phyloP scores from a whole-genome alignment of 805 yeast species.

The Monosporozyma servazzii region DNA sequence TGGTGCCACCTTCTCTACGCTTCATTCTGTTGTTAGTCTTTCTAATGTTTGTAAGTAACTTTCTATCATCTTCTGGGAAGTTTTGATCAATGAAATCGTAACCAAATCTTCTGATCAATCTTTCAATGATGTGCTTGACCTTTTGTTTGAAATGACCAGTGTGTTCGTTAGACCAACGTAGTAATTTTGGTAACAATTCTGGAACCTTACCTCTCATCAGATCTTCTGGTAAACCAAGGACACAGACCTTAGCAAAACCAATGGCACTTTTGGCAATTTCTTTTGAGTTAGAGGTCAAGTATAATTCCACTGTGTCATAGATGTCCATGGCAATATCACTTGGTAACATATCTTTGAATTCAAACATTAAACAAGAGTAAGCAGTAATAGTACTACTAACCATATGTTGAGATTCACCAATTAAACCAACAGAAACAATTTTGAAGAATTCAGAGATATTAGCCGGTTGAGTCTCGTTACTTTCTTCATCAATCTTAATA shows the following conservation, averaged over 20 bases:
- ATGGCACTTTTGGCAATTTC: constrained; percentile 92
- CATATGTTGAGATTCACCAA: constrained; percentile 91
- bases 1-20: constrained; percentile 37
- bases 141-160: constrained; percentile 90
- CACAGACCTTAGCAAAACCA: constrained; percentile 88
- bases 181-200: constrained; percentile 57
- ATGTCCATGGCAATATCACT: constrained; percentile 59
- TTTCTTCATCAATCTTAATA: constrained; percentile 42
- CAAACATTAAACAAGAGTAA: constrained; percentile 75
- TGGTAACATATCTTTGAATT: constrained; percentile 62
- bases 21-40: constrained; percentile 79
- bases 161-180: constrained; percentile 94
- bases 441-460: constrained; percentile 76
- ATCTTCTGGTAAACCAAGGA: constrained; percentile 73
- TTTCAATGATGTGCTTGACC: constrained; percentile 86
- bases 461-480: constrained; percentile 33
- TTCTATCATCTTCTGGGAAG: constrained; percentile 86
- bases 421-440: constrained; percentile 92
- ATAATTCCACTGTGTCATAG: constrained; percentile 77
- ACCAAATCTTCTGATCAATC: constrained; percentile 87
- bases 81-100: constrained; percentile 67
- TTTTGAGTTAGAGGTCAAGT: constrained; percentile 80
- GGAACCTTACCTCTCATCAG: constrained; percentile 57
- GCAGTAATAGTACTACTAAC: constrained; percentile 94
- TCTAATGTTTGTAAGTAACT: constrained; percentile 73